A percentile compares a stretch with the other conserved stretches of the same genome.
Evolutionary conservation across 306 rosid genomes (phyloP).

Genomic region (Acacia crassicarpa): DNA sequence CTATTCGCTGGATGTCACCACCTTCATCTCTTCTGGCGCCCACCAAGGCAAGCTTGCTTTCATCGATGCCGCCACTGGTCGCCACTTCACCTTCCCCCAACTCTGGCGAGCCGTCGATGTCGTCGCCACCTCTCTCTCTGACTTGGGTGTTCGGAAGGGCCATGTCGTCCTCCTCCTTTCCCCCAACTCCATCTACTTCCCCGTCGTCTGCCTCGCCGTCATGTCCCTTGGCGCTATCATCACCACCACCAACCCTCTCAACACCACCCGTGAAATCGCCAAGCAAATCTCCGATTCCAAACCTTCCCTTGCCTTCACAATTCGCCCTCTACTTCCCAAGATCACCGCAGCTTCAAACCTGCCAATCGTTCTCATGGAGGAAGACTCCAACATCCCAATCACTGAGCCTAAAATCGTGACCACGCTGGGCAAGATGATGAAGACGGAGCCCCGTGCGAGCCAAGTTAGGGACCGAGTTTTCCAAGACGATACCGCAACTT

Average conservation of each 20-base stretch:
- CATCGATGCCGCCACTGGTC: slow-evolving; percentile 82
- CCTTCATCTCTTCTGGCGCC: slow-evolving; percentile 78
- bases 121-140: slow-evolving; percentile 58
- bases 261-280: slow-evolving; percentile 72
- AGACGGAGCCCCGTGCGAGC: slow-evolving; percentile 17
- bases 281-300: slow-evolving; percentile 80
- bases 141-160: slow-evolving; percentile 70
- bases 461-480: slow-evolving; percentile 47
- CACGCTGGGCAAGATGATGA: slow-evolving; percentile 58
- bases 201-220: slow-evolving; percentile 75
- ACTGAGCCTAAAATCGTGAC: slow-evolving; percentile 8
- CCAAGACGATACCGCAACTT: slow-evolving; percentile 84
- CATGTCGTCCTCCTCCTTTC: slow-evolving; percentile 78
- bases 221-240: slow-evolving; percentile 91
- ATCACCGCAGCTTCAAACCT: slow-evolving; percentile 43
- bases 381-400: neutral
- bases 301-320: slow-evolving; percentile 77
- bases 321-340: slow-evolving; percentile 50
- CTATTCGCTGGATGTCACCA: slow-evolving; percentile 55
- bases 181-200: slow-evolving; percentile 79
- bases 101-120: slow-evolving; percentile 72
- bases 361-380: slow-evolving; percentile 61
- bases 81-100: slow-evolving; percentile 50
- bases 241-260: slow-evolving; percentile 92
- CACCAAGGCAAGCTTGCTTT: slow-evolving; percentile 70